Base-by-base conservation (phyloP, 1,139 yeast genomes). In the Lizanozyma gosingica region DNA sequence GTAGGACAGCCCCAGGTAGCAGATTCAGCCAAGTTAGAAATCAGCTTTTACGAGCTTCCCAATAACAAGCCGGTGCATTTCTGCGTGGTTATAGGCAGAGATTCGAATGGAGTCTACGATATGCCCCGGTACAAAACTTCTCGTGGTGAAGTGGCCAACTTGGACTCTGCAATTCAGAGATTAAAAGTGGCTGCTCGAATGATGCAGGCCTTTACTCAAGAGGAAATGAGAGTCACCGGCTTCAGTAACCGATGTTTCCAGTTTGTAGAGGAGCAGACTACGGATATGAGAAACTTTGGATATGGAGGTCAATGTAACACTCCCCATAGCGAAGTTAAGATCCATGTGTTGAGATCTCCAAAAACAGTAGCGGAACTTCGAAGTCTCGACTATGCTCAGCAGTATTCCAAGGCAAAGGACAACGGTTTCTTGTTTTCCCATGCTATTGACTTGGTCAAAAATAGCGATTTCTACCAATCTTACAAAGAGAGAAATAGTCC, bases 201-300 rank as follows among this genome's bases (percentile, higher is more conserved):
- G 59, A 87, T 88, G 95, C 90, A 87, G 53, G 95, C 97, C 1
- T 90, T 78, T 56, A 90, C 97, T 1, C 82, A 81, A 49, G 97
- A 92, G 50, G 97, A 90, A 55, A 87, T 92, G 95, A 62, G 80
- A 43, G 65, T 80, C 35, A 73, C 75, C 41, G 94, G 94, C 0
- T 76, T 86, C 52, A 95, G 96, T 18, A 78, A 83, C 48, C 65
- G 97, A 44, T 72, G 84, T 3, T 88, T 88, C 60, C 78, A 80
- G 45, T 83, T 88, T 49, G 82, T 72, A 4, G 96, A 92, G 51
- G 95, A 85, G 52, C 56, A 59, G 44, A 57, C 63, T 4, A 51
- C 32, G 43, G 48, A 2, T 47, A 49, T 3, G 52, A 52, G 37
- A 4, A 51, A 53, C 9, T 49, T 55, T 47, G 29, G 29, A 6